Base-by-base conservation (phyloP, 2,329 filamentous ascomycete genomes). In the Botrytis byssoidea region DNA sequence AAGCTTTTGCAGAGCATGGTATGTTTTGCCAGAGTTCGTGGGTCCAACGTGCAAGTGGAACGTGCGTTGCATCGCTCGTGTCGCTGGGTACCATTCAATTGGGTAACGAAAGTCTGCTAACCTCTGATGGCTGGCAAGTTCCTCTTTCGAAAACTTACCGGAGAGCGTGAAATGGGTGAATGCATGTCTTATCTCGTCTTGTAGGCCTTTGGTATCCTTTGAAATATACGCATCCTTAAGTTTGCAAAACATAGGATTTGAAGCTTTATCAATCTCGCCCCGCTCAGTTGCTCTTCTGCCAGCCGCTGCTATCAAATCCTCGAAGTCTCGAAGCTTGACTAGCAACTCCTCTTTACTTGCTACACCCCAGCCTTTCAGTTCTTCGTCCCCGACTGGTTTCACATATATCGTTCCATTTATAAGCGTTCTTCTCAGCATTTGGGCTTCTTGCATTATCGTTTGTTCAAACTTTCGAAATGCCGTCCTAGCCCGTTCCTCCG, bases 1-100 rank as follows among this genome's bases (percentile, higher is more conserved):
- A 18, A 99, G 86, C 20, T 92, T 90, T 83, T 97, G 91, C 76
- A 99, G 84, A 0, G 96, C 97, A 81, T 94, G 92, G 81, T 98
- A 99, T 0, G 97, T 99, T 85, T 99, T 99, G 73, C 96, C 96
- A 0, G 96, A 98, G 82, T 99, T 99, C 3, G 96, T 99, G 1
- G 96, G 96, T 0, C 96, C 96, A 68, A 99, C 94, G 79, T 99
- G 96, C 32, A 99, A 85, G 83, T 98, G 94, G 59, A 99, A 88
- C 0, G 90, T 95, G 63, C 96, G 88, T 79, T 95, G 93, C 78
- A 96, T 86, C 64, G 89, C 87, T 74, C 97, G 88, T 2, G 96
- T 96, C 6, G 89, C 90, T 0, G 95, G 94, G 80, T 92, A 98
- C 95, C 95, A 98, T 82, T 99, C 96, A 71, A 91, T 88, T 0